These are phyloP conservation scores for Teratosphaeria gauchensis DNA, from an alignment of 2,329 filamentous ascomycete species.

Conservation along the genomic window DNA sequence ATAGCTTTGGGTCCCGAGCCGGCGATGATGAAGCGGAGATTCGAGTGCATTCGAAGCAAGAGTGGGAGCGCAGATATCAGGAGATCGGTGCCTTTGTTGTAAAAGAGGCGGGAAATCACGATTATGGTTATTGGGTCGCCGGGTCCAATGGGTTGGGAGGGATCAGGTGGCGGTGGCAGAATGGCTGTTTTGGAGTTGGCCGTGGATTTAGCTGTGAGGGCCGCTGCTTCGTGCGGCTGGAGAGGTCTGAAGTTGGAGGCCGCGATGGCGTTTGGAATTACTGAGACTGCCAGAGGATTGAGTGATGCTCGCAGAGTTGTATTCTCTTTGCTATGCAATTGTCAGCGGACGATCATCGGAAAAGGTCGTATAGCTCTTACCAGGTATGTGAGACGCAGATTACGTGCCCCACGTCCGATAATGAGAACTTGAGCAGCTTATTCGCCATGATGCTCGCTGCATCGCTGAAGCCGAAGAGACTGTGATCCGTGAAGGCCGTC, in stretches of 20 bases:
- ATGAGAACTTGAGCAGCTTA: conserved; percentile 87
- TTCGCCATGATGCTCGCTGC: conserved; percentile 93
- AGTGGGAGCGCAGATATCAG: conserved; percentile 93
- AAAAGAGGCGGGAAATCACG: conserved; percentile 93
- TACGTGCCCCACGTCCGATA: conserved; percentile 96
- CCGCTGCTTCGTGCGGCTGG: conserved; percentile 30
- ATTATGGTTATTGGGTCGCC: conserved; percentile 90
- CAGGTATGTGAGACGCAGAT: conserved; percentile 98
- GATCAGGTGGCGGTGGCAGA: conserved; percentile 39
- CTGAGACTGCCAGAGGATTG: conserved; percentile 93
- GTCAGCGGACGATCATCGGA: conserved; percentile 13
- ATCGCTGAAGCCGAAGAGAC: conserved; percentile 93
- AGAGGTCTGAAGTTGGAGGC: conserved; percentile 87
- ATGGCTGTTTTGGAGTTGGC: conserved; percentile 20
- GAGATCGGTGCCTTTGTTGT: conserved; percentile 96
- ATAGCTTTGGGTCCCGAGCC: conserved; percentile 95
- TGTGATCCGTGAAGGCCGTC: conserved; percentile 96
- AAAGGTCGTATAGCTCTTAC: conserved; percentile 37
- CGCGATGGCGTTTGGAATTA: conserved; percentile 94
- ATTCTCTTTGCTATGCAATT: conserved; percentile 74
- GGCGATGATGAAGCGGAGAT: conserved; percentile 93
- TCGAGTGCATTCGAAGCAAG: conserved; percentile 78
- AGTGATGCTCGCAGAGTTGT: conserved; percentile 89
- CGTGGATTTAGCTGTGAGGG: not conserved
- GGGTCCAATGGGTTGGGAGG: conserved; percentile 62